A percentile compares a stretch with the other conserved stretches of the same genome.
These are phyloP conservation scores for Ophiostoma sp. DNA, from an alignment of 2,329 filamentous ascomycete genomes.

Conservation along the genomic window DNA sequence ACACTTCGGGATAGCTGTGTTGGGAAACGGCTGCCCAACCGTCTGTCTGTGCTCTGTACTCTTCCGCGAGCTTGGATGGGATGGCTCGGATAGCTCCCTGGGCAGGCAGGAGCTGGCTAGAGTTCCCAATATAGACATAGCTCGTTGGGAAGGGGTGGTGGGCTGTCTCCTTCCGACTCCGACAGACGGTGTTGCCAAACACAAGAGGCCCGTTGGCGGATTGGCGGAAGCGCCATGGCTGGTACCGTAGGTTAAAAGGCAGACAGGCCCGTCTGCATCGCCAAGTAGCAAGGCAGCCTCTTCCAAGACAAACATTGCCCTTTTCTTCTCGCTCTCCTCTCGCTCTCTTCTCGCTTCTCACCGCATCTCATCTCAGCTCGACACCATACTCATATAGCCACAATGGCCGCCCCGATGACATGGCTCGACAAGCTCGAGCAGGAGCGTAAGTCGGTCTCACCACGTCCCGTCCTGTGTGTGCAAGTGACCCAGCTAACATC, in stretches of 20 bases:
- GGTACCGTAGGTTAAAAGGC: neutral
- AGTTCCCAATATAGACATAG: neutral
- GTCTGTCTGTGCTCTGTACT: neutral
- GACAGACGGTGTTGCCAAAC: neutral
- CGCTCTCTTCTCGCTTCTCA: neutral
- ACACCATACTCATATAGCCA: neutral
- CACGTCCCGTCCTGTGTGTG: neutral
- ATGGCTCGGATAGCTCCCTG: neutral
- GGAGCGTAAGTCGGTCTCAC: constrained; percentile 33
- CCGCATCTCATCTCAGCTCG: neutral
- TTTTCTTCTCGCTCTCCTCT: neutral
- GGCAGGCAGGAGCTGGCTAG: neutral
- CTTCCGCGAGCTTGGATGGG: neutral
- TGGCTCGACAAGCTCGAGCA: constrained; percentile 43
- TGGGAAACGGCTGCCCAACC: neutral
- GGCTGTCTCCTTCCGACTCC: constrained; percentile 5
- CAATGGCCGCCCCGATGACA: constrained; percentile 28
- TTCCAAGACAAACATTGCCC: neutral
- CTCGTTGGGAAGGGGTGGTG: neutral
- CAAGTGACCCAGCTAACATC: neutral
- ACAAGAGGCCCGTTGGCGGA: neutral
- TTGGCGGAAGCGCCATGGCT: neutral
- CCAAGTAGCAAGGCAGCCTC: neutral
- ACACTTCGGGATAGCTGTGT: neutral
- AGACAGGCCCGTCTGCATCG: neutral